Evolutionary conservation across 2,329 filamentous ascomycete species (phyloP).

Genomic region (Hansfordia pulvinata): DNA sequence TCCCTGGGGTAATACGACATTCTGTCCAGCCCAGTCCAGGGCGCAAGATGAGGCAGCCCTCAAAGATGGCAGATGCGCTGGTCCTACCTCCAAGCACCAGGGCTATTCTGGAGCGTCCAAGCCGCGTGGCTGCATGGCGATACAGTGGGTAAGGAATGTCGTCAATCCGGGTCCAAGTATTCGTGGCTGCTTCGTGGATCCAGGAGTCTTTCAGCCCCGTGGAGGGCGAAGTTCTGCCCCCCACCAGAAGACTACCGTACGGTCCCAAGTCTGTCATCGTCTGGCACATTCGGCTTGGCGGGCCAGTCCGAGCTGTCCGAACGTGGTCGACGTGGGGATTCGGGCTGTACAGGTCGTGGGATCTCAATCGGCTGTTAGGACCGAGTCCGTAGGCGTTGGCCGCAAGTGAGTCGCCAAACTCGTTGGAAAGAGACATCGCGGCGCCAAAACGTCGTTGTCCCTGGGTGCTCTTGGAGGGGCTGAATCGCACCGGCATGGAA

Average conservation of each 20-base stretch:
- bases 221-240: slow-evolving; percentile 67
- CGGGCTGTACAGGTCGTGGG: slow-evolving; percentile 34
- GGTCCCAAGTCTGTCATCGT: slow-evolving; percentile 54
- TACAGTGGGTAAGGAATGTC: slow-evolving; percentile 61
- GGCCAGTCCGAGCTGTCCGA: slow-evolving; percentile 16
- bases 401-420: slow-evolving; percentile 27
- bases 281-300: slow-evolving; percentile 54
- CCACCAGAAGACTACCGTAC: slow-evolving; percentile 49
- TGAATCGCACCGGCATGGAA: slow-evolving; percentile 11
- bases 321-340: slow-evolving; percentile 13
- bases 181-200: slow-evolving; percentile 43
- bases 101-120: slow-evolving; percentile 33
- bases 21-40: slow-evolving; percentile 30
- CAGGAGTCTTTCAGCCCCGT: slow-evolving; percentile 61
- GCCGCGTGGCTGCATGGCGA: slow-evolving; percentile 52
- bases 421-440: slow-evolving; percentile 25
- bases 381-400: slow-evolving; percentile 30
- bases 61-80: slow-evolving; percentile 30
- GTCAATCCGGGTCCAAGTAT: slow-evolving; percentile 48
- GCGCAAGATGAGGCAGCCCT: slow-evolving; percentile 38
- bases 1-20: slow-evolving; percentile 23
- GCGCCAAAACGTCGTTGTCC: slow-evolving; percentile 49
- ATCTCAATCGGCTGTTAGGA: slow-evolving; percentile 27
- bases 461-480: slow-evolving; percentile 21
- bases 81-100: slow-evolving; percentile 51